Base-by-base conservation (phyloP, 2,329 filamentous ascomycete genomes). In the Pestalotiopsis sp. region DNA sequence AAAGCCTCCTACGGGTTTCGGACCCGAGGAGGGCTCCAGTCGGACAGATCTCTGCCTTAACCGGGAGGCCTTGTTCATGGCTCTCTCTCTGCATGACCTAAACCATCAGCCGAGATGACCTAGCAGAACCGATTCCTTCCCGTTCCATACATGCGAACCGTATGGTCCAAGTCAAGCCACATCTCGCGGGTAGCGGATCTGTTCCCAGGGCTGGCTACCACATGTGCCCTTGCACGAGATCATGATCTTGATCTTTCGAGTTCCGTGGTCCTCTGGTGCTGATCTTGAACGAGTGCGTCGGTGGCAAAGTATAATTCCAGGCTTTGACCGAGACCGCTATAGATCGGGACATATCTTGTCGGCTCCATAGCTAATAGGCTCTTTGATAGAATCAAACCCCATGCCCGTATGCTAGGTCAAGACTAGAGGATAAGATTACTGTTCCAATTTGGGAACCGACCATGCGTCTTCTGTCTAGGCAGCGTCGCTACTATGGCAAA, bases 111-210 rank as follows among this genome's bases (percentile, higher is more conserved):
- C 25, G 64, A 36, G 27, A 36, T 62, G 14, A 25, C 17, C 31
- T 25, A 23, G 23, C 25, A 56, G 56, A 60, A 49, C 40, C 52
- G 65, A 66, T 52, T 66, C 65, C 56, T 66, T 66, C 65, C 65
- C 65, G 65, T 60, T 38, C 52, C 52, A 14, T 3, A 45, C 5
- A 38, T 66, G 56, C 23, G 65, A 66, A 36, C 31, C 20, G 38
- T 31, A 60, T 38, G 38, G 52, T 27, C 17, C 20, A 17, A 36
- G 20, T 14, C 17, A 45, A 66, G 65, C 65, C 65, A 60, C 65
- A 66, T 23, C 45, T 56, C 57, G 65, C 65, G 25, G 52, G 52
- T 36, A 45, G 36, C 27, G 52, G 36, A 52, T n/a, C 36, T 31
- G 7, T 23, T 23, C 36, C 62, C 40, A 52, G 45, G 45, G 45